These are phyloP conservation scores for Fistulifera solaris DNA, from an alignment of 108 stramenopile species.

Conservation along the genomic window DNA sequence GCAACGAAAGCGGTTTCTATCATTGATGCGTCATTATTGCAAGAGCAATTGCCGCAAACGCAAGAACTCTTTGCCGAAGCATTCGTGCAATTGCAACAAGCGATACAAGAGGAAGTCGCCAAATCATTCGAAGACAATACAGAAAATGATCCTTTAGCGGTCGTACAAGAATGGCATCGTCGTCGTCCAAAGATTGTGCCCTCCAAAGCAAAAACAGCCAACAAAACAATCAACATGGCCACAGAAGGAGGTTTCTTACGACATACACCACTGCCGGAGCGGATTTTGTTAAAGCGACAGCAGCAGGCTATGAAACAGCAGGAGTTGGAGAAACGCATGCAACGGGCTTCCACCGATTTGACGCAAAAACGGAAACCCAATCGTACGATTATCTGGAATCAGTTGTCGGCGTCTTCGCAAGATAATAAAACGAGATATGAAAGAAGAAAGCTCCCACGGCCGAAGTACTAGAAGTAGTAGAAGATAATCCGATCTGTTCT, in stretches of 20 bases:
- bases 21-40: slow-evolving; percentile 25
- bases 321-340: slow-evolving; percentile 18
- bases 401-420: slow-evolving; percentile 27
- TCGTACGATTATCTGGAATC: slow-evolving; percentile 54
- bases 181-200: no score
- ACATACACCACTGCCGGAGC: slow-evolving; percentile 37
- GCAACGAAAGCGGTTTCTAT: slow-evolving; percentile 20
- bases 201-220: no score
- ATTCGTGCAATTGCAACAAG: slow-evolving; percentile 49
- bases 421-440: slow-evolving; percentile 6
- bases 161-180: slow-evolving; percentile 21
- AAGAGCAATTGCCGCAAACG: slow-evolving; percentile 40
- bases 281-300: slow-evolving; percentile 20
- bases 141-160: slow-evolving; percentile 39
- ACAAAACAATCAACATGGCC: slow-evolving; percentile 7
- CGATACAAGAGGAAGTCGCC: slow-evolving; percentile 47
- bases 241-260: slow-evolving; percentile 57
- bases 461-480: background rate
- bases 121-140: slow-evolving; percentile 26
- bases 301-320: slow-evolving; percentile 16
- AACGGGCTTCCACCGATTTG: slow-evolving; percentile 8
- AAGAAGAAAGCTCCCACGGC: background rate
- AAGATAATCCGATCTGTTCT: slow-evolving; percentile 25
- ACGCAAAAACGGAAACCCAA: slow-evolving; percentile 4
- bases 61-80: slow-evolving; percentile 67